A percentile compares a stretch with the other conserved stretches of the same genome.
These are phyloP conservation scores for Rhododendron simsii DNA, from an alignment of 148 eudicot genomes.

Conservation along the genomic window DNA sequence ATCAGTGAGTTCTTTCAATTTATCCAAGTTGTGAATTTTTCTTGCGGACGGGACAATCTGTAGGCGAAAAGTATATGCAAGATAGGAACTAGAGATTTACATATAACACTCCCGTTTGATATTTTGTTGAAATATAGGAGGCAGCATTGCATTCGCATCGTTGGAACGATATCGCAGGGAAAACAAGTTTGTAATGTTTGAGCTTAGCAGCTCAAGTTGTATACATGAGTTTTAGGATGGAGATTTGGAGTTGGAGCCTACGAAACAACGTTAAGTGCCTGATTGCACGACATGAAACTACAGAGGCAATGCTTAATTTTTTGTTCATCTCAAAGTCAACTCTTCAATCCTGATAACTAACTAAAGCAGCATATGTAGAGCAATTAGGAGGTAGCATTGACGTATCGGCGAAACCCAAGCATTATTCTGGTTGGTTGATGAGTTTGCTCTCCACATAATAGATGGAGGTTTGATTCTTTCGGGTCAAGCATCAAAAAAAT, in stretches of 20 bases:
- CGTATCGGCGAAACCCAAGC: neutral
- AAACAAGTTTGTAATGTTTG: neutral
- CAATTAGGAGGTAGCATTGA: neutral
- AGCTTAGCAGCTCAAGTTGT: neutral
- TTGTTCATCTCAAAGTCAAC: neutral
- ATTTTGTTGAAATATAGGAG: too few relatives aligned
- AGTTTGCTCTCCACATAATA: neutral
- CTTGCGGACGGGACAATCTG: too few relatives aligned
- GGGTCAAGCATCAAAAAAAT: neutral
- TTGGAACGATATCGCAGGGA: neutral
- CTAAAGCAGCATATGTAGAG: neutral
- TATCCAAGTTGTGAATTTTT: too few relatives aligned
- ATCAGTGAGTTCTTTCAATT: too few relatives aligned
- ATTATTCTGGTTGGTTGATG: neutral
- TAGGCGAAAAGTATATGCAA: too few relatives aligned
- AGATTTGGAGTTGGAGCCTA: neutral
- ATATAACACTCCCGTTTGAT: too few relatives aligned
- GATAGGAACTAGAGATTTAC: too few relatives aligned
- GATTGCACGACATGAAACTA: neutral
- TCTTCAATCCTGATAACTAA: neutral
- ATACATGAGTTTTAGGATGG: neutral
- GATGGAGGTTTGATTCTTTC: too few relatives aligned
- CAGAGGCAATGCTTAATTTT: neutral
- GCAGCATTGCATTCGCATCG: neutral
- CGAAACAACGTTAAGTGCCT: neutral